phyloP scores from a whole-genome alignment of 2,329 filamentous ascomycete genomes.

The Gyromitra esculenta region DNA sequence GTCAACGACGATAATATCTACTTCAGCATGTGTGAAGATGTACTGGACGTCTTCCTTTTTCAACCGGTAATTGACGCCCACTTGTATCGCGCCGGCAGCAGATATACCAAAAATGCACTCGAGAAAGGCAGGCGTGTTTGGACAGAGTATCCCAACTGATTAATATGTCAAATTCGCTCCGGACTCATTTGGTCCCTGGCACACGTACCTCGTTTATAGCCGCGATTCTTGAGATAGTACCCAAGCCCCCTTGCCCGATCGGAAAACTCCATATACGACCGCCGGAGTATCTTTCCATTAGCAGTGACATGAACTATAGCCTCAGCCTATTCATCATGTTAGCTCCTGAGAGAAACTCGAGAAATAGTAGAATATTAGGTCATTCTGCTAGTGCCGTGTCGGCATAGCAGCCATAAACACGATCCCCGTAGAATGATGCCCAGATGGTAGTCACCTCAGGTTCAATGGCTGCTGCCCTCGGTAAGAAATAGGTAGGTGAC shows the following conservation, averaged over 20 bases:
- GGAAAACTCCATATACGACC: slow-evolving; percentile 82
- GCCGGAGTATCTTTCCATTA: slow-evolving; percentile 75
- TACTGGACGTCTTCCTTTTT: slow-evolving; percentile 88
- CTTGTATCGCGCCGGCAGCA: slow-evolving; percentile 72
- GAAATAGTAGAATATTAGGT: not conserved
- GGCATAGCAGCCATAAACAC: too few relatives aligned
- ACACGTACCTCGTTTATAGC: slow-evolving; percentile 67
- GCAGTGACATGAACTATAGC: slow-evolving; percentile 87
- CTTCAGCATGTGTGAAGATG: slow-evolving; percentile 87
- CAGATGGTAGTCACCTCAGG: slow-evolving; percentile 68
- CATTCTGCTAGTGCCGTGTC: too few relatives aligned
- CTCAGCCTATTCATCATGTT: slow-evolving; percentile 66
- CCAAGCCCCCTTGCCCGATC: slow-evolving; percentile 87
- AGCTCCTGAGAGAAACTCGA: not conserved
- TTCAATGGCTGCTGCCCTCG: slow-evolving; percentile 86
- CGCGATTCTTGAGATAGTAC: slow-evolving; percentile 82
- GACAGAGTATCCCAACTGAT: slow-evolving; percentile 81
- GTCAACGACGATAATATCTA: slow-evolving; percentile 87
- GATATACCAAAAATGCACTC: slow-evolving; percentile 89
- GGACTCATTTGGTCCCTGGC: not conserved
- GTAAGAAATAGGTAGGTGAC: slow-evolving; percentile 86
- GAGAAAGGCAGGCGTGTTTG: slow-evolving; percentile 94
- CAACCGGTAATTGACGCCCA: slow-evolving; percentile 75
- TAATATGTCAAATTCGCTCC: not conserved
- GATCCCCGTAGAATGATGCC: too few relatives aligned